phyloP scores from a whole-genome alignment of 108 stramenopile genomes.

The Skeletonema costatum region DNA sequence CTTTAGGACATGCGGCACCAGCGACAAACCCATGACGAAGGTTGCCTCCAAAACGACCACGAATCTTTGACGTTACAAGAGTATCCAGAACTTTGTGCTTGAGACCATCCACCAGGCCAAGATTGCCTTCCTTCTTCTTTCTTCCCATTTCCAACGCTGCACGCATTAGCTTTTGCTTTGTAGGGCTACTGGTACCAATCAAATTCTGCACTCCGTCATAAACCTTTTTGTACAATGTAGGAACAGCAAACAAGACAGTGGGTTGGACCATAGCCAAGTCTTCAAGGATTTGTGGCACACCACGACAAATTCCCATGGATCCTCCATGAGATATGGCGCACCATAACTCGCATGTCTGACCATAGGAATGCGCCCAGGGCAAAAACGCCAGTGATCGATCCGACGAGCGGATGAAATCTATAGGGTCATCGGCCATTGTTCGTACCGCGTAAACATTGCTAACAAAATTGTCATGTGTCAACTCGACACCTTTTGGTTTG shows the following conservation, averaged over 20 bases:
- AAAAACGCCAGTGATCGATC: conserved; percentile 93
- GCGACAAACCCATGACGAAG: conserved; percentile 84
- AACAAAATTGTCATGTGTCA: conserved; percentile 88
- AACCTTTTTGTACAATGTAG: conserved; percentile 95
- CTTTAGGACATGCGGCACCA: conserved; percentile 89
- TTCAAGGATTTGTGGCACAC: conserved; percentile 80
- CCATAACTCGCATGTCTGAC: conserved; percentile 93
- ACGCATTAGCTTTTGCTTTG: conserved; percentile 78
- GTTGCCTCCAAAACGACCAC: conserved; percentile 90
- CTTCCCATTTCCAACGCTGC: conserved; percentile 76
- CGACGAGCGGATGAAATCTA: conserved; percentile 71
- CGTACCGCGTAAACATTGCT: conserved; percentile 82
- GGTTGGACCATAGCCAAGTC: conserved; percentile 86
- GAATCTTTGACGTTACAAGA: conserved; percentile 89
- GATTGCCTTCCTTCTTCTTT: conserved; percentile 51
- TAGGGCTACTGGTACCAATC: conserved; percentile 72
- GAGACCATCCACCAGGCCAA: conserved; percentile 59
- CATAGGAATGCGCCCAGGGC: conserved; percentile 97
- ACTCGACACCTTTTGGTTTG: conserved; percentile 95
- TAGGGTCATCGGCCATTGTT: conserved; percentile 75
- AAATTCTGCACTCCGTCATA: conserved; percentile 95
- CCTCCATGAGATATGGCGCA: conserved; percentile 84
- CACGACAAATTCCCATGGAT: conserved; percentile 86
- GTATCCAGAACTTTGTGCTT: conserved; percentile 72
- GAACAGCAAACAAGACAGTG: conserved; percentile 89